Percentiles rank a stretch among this genome's conserved stretches.
Conservation (phyloP, 75 land plant species). For the Sequoiadendron giganteum region DNA sequence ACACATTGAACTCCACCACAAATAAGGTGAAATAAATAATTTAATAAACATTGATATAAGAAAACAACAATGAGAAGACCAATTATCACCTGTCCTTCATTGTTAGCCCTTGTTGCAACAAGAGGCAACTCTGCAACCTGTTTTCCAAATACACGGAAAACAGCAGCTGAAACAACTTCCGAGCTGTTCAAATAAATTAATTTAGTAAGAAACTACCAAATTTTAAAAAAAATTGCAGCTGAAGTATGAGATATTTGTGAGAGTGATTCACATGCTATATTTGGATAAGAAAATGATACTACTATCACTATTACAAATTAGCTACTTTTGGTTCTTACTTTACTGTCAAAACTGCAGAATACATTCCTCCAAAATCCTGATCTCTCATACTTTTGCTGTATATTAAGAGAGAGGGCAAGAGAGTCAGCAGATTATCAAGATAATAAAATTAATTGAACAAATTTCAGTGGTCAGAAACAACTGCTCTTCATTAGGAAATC, state of each 20-base stretch:
- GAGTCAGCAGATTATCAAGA: neutral
- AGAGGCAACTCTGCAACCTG: slow-evolving; percentile 81
- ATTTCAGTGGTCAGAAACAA: neutral
- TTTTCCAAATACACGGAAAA: slow-evolving; percentile 74
- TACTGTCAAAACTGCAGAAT: slow-evolving; percentile 75
- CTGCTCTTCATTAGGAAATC: neutral
- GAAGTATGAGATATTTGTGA: neutral
- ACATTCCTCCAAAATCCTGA: slow-evolving; percentile 85
- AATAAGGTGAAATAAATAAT: neutral
- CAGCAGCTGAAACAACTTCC: slow-evolving; percentile 70
- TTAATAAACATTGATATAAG: neutral
- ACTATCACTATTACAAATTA: neutral
- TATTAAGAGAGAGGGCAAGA: neutral
- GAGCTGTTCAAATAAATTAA: slow-evolving; percentile 35
- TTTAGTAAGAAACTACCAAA: neutral
- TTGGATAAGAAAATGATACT: neutral
- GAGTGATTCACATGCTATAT: neutral
- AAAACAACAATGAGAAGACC: neutral
- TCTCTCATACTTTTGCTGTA: slow-evolving; percentile 65
- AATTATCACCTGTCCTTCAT: slow-evolving; percentile 68
- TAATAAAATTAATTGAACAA: neutral
- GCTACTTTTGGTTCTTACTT: slow-evolving; percentile 47
- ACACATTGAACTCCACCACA: neutral
- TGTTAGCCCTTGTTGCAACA: slow-evolving; percentile 62
- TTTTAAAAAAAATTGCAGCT: neutral